Percentiles rank a stretch among this genome's conserved stretches.
phyloP scores from a whole-genome alignment of 176 grass and related monocot species.

The Paspalum vaginatum region DNA sequence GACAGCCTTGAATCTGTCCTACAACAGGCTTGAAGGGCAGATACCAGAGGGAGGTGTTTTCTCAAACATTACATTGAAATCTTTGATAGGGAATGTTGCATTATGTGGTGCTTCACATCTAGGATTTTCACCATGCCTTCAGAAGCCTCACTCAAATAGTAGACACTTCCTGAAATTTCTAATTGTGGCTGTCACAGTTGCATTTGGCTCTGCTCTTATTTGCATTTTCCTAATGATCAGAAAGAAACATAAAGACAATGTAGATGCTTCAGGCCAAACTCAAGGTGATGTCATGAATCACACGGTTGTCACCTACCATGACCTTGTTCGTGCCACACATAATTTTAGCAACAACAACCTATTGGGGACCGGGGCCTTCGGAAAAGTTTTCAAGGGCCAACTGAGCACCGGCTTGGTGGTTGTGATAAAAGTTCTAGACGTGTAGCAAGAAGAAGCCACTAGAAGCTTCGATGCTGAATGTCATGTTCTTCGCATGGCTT shows the following conservation, averaged over 20 bases:
- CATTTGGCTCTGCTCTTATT: not conserved
- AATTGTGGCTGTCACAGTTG: not conserved
- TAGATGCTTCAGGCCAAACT: too few species aligned
- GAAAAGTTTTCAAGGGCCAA: not conserved
- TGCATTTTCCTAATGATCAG: not conserved
- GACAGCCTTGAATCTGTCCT: not conserved
- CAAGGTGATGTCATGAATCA: not conserved
- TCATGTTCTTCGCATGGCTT: not conserved
- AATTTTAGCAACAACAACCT: not conserved
- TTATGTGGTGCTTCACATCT: not conserved
- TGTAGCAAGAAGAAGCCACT: not conserved
- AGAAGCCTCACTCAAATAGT: not conserved
- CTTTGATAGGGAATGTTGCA: not conserved
- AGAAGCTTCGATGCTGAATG: not conserved
- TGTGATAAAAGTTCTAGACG: not conserved
- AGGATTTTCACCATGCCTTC: not conserved
- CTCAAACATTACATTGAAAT: not conserved
- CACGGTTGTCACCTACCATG: not conserved
- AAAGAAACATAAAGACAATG: not conserved
- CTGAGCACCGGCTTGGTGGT: not conserved
- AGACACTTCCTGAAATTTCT: not conserved
- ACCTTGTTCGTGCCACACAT: not conserved
- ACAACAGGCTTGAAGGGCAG: slow-evolving; percentile 1
- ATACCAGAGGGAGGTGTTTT: slow-evolving; percentile 24
- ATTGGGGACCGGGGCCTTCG: not conserved